phyloP scores from a whole-genome alignment of 2,329 filamentous ascomycete species.

The Paecilomyces fulvus region DNA sequence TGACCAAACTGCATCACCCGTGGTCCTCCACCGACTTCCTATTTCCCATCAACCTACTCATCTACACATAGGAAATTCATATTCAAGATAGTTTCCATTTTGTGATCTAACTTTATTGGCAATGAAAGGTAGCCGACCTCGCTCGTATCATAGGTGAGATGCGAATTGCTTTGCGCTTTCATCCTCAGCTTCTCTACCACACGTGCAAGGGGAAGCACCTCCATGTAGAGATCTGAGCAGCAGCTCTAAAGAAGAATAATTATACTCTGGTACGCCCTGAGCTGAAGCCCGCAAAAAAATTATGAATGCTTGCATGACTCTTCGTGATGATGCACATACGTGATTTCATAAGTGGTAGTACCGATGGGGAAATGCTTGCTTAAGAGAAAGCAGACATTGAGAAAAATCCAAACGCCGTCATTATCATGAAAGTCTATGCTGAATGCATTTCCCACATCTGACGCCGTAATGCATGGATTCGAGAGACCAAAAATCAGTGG shows the following conservation, averaged over 20 bases:
- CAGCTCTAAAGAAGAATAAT: not conserved
- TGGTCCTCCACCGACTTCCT: not conserved
- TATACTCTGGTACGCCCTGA: not conserved
- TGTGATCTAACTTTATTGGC: not conserved
- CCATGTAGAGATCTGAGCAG: not conserved
- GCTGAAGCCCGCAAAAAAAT: not conserved
- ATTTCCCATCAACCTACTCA: not conserved
- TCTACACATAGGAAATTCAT: not conserved
- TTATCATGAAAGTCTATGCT: slow-evolving; percentile 1
- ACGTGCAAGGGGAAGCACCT: not conserved
- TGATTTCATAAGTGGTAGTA: not conserved
- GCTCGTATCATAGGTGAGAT: not conserved
- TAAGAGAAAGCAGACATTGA: not conserved
- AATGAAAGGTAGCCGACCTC: not conserved
- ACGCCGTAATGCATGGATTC: slow-evolving; percentile 11
- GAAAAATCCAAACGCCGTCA: not conserved
- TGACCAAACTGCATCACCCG: not conserved
- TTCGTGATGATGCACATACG: not conserved
- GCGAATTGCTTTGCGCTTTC: not conserved
- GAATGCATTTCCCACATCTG: slow-evolving; percentile 12
- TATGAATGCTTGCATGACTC: not conserved
- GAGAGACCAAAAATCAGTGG: slow-evolving; percentile 6
- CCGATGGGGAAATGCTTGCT: not conserved
- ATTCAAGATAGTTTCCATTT: not conserved
- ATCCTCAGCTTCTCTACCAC: not conserved